Evolutionary conservation across 768 basidiomycete species (phyloP), one percentile per base, ranked within the genome.

Genomic region (Trametes elegans): DNA sequence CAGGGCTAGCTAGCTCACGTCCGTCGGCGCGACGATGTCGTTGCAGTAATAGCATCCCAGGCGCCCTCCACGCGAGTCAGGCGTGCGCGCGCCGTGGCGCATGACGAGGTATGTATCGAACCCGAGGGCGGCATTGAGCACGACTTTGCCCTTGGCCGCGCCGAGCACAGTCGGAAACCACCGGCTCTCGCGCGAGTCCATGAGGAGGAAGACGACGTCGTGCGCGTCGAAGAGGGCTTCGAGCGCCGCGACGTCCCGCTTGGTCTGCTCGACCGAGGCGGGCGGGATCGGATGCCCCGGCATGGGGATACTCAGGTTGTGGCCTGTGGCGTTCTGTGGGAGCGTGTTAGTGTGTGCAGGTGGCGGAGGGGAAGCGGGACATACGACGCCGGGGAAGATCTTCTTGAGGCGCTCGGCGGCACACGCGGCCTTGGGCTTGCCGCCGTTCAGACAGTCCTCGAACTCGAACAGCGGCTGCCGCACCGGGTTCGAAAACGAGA

Each of bases 21-120:
- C 95, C 16, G 89, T 83, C 7, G 97, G 95, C 0, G 96, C 97
- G 34, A 98, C 94, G 53, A 98, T 90, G 61, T 99, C 97, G 64
- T 98, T 98, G 72, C 97, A 99, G 68, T 93, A 99, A 68, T 99
- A 98, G 66, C 97, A 99, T 3, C 97, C 96, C 28, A 99, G 73
- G 11, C 79, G 69, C 11, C 58, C 61, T 2, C 66, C 65, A 13
- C 72, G 71, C 26, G 73, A 57, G 13, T 65, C 66, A 54, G 61
- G 67, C 57, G 64, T 67, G 39, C 88, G 81, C 4, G 85, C 78
- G 3, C 95, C 97, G 64, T 98, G 96, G 1, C 96, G 83, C 95
- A 98, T 98, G 14, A 98, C 96, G 35, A 99, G 81, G 74, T 85
- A 98, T 0, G 90, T 90, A 59, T 98, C 97, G 64, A 98, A 99